Conservation (phyloP, 2,329 filamentous ascomycete genomes). For the Fusarium torulosum region DNA sequence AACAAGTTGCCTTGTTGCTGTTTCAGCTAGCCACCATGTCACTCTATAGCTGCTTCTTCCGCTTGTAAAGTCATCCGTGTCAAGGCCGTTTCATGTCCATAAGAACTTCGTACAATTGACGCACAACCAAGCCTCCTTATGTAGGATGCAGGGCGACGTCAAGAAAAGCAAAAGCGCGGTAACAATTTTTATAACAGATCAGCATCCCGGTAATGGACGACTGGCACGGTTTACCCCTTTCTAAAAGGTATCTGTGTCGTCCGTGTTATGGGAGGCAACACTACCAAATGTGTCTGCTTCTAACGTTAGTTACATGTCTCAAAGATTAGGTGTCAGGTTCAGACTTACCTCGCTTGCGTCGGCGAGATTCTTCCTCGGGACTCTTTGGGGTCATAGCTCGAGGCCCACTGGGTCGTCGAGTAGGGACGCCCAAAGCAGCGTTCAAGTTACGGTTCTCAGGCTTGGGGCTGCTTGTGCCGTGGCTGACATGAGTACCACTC, state of each 20-base stretch:
- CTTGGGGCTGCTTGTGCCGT: constrained; percentile 66
- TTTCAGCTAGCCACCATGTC: constrained; percentile 21
- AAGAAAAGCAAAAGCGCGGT: constrained; percentile 10
- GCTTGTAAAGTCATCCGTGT: constrained; percentile 28
- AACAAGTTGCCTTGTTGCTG: constrained; percentile 23
- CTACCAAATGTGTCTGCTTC: constrained; percentile 55
- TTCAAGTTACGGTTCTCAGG: constrained; percentile 70
- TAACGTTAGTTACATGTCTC: constrained; percentile 18
- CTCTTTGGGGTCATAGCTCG: constrained; percentile 72
- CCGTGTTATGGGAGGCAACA: constrained; percentile 52
- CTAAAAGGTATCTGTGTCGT: constrained; percentile 57
- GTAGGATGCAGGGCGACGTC: constrained; percentile 14
- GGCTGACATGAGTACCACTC: constrained; percentile 61
- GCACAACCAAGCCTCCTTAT: constrained; percentile 2
- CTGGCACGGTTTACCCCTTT: constrained; percentile 12
- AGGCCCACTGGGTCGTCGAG: constrained; percentile 68
- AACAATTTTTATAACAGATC: constrained; percentile 17
- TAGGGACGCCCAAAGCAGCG: constrained; percentile 64
- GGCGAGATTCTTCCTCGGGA: constrained; percentile 61
- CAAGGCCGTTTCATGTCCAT: constrained; percentile 22
- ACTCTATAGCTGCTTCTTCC: constrained; percentile 40
- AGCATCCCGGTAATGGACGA: constrained; percentile 13
- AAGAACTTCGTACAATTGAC: constrained; percentile 28
- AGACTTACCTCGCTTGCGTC: constrained; percentile 69
- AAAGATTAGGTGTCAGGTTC: neutral